These are phyloP conservation scores for Fusarium sp. DNA, from an alignment of 2,329 filamentous ascomycete species.

Conservation along the genomic window DNA sequence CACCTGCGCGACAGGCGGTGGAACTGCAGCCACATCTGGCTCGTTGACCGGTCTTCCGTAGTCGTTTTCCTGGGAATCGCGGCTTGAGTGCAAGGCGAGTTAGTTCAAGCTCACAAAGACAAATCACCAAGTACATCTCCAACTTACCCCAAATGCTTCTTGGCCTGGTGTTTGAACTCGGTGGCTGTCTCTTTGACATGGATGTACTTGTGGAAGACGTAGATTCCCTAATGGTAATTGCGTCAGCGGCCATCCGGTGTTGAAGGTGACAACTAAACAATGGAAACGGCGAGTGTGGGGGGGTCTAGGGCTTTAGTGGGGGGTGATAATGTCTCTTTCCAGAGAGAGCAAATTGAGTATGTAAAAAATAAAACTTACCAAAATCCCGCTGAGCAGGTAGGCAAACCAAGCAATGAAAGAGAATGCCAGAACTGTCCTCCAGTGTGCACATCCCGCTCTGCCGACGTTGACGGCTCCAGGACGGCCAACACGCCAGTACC, in stretches of 20 bases:
- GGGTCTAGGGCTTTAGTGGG: accelerated
- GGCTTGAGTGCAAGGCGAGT: neutral
- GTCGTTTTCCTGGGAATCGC: neutral
- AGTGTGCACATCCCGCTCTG: slow-evolving; percentile 32
- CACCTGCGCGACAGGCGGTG: neutral
- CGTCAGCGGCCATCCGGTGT: neutral
- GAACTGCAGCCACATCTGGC: neutral
- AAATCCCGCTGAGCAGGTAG: slow-evolving; percentile 36
- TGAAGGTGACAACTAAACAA: no score
- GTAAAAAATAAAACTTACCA: slow-evolving; percentile 20
- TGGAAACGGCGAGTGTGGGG: no score
- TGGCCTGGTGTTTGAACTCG: neutral
- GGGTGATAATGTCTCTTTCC: neutral
- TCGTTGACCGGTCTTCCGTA: neutral
- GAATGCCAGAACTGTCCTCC: slow-evolving; percentile 41
- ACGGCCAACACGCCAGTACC: slow-evolving; percentile 27
- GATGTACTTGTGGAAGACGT: slow-evolving; percentile 25
- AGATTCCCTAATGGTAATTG: slow-evolving; percentile 6
- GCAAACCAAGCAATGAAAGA: slow-evolving; percentile 38
- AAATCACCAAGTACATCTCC: neutral
- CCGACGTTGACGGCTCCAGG: slow-evolving; percentile 13
- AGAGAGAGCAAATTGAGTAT: neutral
- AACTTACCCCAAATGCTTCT: neutral
- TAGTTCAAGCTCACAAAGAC: neutral
- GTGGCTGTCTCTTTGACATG: slow-evolving; percentile 8